Percentiles rank a stretch among this genome's conserved stretches.
Conservation (phyloP, 805 yeast species). For the Torulaspora microellipsoides region DNA sequence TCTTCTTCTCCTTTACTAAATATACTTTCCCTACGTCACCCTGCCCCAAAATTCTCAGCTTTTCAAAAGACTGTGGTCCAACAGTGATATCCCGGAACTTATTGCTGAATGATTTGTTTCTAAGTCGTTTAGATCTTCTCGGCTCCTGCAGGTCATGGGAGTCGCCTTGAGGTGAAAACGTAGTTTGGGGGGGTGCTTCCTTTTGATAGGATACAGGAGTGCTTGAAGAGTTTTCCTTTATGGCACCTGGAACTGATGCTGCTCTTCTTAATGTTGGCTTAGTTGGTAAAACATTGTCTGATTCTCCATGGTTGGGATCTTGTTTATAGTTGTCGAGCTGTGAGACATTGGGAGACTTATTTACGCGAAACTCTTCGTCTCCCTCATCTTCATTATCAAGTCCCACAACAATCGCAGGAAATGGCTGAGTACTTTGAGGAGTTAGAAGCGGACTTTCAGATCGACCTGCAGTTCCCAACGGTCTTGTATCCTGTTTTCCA, state of each 20-base stretch:
- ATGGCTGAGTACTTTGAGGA: constrained; percentile 17
- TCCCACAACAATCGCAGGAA: constrained; percentile 27
- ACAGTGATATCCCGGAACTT: constrained; percentile 76
- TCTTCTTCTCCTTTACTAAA: constrained; percentile 74
- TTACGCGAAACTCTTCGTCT: constrained; percentile 6
- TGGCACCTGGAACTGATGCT: constrained; percentile 77
- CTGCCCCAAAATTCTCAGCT: constrained; percentile 83
- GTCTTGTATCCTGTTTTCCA: constrained; percentile 3
- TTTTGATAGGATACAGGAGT: constrained; percentile 1
- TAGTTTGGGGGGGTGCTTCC: not conserved
- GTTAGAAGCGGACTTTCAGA: constrained; percentile 12
- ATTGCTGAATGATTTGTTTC: constrained; percentile 56
- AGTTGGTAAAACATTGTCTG: constrained; percentile 1
- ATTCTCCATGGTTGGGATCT: not conserved
- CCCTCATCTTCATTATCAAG: constrained; percentile 15
- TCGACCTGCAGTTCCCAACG: constrained; percentile 1
- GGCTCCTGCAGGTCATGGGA: constrained; percentile 20
- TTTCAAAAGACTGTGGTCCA: constrained; percentile 81
- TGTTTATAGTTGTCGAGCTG: constrained; percentile 6
- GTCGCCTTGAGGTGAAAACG: not conserved
- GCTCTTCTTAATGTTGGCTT: constrained; percentile 57
- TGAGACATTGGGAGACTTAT: constrained; percentile 2
- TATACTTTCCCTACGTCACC: constrained; percentile 98
- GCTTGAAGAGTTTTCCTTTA: constrained; percentile 29
- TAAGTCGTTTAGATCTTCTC: constrained; percentile 31